phyloP scores from a whole-genome alignment of 768 basidiomycete genomes.

The Russula dissimulans region DNA sequence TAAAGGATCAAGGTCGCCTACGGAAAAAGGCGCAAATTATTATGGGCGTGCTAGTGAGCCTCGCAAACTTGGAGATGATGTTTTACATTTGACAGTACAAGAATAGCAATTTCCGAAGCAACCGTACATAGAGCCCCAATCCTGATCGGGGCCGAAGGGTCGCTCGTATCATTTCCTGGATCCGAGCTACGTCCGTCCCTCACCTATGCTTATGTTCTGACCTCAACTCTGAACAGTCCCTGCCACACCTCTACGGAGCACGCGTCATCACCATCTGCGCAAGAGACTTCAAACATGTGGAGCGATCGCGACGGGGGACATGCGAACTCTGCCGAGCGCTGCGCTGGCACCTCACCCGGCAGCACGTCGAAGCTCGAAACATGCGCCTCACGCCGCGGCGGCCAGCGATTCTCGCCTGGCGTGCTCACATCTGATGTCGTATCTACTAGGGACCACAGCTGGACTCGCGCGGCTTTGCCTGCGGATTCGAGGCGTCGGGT shows the following conservation, averaged over 20 bases:
- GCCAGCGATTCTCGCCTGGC: not conserved
- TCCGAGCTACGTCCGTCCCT: not conserved
- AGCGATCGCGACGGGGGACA: conserved; percentile 8
- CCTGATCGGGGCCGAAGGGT: not conserved
- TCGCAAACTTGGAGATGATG: not conserved
- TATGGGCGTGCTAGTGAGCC: not conserved
- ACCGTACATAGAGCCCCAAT: not conserved
- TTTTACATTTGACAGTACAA: not conserved
- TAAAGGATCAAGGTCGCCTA: too few relatives aligned
- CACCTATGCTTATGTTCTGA: not conserved
- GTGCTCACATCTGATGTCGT: not conserved
- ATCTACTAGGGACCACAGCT: conserved; percentile 1
- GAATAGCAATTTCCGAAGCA: not conserved
- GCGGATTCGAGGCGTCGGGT: conserved; percentile 1
- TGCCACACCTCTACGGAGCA: conserved; percentile 14
- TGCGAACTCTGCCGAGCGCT: conserved; percentile 1
- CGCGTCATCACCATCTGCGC: conserved; percentile 1
- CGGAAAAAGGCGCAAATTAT: not conserved
- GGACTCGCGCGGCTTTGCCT: not conserved
- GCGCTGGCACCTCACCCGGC: not conserved
- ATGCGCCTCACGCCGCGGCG: not conserved
- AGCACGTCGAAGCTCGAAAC: conserved; percentile 2
- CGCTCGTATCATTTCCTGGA: not conserved
- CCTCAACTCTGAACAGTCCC: conserved; percentile 7
- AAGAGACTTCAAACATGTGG: conserved; percentile 9